Percentiles rank a stretch among this genome's conserved stretches.
phyloP scores from a whole-genome alignment of 139 green algal genomes.

The Micractinium sp. region DNA sequence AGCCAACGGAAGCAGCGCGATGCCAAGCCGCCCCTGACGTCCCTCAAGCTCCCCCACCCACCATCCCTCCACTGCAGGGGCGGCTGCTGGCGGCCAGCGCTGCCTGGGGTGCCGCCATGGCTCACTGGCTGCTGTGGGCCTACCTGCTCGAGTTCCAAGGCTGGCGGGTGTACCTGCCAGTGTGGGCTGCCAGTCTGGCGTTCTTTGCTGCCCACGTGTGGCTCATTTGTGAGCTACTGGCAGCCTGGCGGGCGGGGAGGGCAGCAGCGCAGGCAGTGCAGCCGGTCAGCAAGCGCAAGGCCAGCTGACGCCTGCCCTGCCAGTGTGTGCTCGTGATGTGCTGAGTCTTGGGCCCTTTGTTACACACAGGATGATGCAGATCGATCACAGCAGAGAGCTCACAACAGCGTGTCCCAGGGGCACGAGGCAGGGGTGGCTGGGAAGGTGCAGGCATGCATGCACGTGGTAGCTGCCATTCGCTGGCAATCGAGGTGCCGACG shows the following conservation, averaged over 20 bases:
- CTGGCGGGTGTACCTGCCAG: conserved; percentile 52
- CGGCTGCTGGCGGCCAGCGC: conserved; percentile 34
- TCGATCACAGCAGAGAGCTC: no score
- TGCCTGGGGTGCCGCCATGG: conserved; percentile 62
- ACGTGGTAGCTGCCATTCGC: background rate
- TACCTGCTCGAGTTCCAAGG: conserved; percentile 77
- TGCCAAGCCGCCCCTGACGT: no score
- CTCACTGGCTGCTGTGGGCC: conserved; percentile 82
- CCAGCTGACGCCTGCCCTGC: background rate
- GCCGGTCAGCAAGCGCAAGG: background rate
- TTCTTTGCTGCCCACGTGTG: conserved; percentile 67
- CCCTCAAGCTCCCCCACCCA: no score
- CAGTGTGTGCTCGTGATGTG: background rate
- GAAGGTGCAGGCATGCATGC: background rate
- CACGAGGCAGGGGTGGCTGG: background rate
- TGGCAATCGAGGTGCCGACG: background rate
- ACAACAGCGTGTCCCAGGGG: no score
- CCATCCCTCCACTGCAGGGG: conserved; percentile 23
- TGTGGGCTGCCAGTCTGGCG: conserved; percentile 70
- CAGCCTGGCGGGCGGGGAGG: conserved; percentile 2
- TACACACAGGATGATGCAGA: no score
- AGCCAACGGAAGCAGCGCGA: no score
- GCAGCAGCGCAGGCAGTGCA: background rate
- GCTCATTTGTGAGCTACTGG: conserved; percentile 48
- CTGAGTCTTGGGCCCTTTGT: no score